Percentiles rank a stretch among this genome's conserved stretches.
Conservation (phyloP, 257 asterid genomes). For the Lithospermum erythrorhizon region DNA sequence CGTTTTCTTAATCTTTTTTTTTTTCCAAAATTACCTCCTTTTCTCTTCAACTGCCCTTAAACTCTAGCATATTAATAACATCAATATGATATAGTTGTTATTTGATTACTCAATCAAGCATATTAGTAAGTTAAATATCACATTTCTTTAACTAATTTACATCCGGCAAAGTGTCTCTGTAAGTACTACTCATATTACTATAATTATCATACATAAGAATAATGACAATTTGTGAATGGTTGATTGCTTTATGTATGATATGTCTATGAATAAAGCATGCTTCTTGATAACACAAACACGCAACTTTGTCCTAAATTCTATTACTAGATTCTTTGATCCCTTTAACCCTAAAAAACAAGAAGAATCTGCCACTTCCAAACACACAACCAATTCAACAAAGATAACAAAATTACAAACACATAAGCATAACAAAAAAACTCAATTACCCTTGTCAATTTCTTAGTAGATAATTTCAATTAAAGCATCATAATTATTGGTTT, state of each 20-base stretch:
- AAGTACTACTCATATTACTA: no score
- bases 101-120: no score
- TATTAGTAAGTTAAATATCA: no score
- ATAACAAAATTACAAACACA: conserved; percentile 6
- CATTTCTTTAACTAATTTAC: no score
- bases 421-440: conserved; percentile 16
- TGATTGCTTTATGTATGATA: conserved; percentile 20
- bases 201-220: neutral
- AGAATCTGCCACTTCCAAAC: conserved; percentile 62
- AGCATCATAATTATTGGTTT: conserved; percentile 21
- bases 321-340: conserved; percentile 89
- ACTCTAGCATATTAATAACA: no score
- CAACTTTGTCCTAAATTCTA: conserved; percentile 69
- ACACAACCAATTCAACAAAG: conserved; percentile 29
- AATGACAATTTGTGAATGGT: conserved; percentile 6
- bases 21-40: no score
- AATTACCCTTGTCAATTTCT: conserved; percentile 37
- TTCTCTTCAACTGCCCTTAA: no score
- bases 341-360: conserved; percentile 55
- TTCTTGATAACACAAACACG: conserved; percentile 31
- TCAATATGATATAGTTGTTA: no score
- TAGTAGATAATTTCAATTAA: conserved; percentile 32
- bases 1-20: no score
- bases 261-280: conserved; percentile 23
- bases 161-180: no score